Conservation (phyloP, 2,329 filamentous ascomycete genomes). For the Talaromyces sp. region DNA sequence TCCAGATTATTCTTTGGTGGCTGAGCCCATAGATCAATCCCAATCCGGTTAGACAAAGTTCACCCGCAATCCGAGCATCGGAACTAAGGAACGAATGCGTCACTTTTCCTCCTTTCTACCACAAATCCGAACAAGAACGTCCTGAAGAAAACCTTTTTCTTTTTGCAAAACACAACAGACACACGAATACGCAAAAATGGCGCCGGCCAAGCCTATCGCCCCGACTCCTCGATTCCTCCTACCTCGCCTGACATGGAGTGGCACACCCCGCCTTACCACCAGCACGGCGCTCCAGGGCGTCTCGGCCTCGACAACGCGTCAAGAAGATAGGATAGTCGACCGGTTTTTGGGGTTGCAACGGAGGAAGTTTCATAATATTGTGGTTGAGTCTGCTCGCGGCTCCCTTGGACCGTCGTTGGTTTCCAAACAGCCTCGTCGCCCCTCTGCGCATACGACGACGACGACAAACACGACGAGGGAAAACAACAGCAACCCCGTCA, state of each 20-base stretch:
- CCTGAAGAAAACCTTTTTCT: neutral
- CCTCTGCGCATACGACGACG: constrained; percentile 14
- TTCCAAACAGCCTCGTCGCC: neutral
- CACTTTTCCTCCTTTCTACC: neutral
- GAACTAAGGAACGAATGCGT: neutral
- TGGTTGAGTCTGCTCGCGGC: constrained; percentile 11
- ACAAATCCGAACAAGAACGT: neutral
- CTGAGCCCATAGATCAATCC: neutral
- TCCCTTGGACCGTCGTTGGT: constrained; percentile 7
- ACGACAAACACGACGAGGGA: constrained; percentile 7
- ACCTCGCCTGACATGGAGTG: constrained; percentile 40
- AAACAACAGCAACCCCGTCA: constrained; percentile 30
- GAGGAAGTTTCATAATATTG: constrained; percentile 18
- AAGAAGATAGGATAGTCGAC: constrained; percentile 12
- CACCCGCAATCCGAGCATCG: neutral
- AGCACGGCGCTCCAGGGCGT: constrained; percentile 24
- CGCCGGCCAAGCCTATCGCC: constrained; percentile 36
- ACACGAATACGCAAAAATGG: constrained; percentile 27
- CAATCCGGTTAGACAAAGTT: neutral
- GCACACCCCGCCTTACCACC: constrained; percentile 29
- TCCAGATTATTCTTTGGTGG: neutral
- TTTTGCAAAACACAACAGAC: neutral
- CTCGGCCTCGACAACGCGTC: constrained; percentile 18
- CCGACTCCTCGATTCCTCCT: constrained; percentile 42
- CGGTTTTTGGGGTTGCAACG: constrained; percentile 17